Percentiles rank a stretch among this genome's conserved stretches.
These are phyloP conservation scores for Quercus gilva DNA, from an alignment of 306 rosid genomes.

Conservation along the genomic window DNA sequence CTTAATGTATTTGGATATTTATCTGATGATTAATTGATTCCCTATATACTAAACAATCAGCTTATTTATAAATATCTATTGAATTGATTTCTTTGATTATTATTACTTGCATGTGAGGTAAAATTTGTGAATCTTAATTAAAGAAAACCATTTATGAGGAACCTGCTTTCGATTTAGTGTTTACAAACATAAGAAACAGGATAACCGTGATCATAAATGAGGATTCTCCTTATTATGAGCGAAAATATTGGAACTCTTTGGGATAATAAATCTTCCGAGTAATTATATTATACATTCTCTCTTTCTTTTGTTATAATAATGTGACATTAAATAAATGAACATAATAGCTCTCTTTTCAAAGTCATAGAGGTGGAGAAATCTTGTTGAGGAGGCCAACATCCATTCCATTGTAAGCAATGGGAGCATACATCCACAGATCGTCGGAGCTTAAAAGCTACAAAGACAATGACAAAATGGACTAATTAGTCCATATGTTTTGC, in stretches of 20 bases:
- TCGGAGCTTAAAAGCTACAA: constrained; percentile 88
- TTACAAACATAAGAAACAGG: constrained; percentile 13
- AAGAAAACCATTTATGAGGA: background rate
- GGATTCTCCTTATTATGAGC: constrained; percentile 39
- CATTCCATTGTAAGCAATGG: constrained; percentile 85
- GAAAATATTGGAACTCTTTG: constrained; percentile 29
- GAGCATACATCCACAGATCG: constrained; percentile 95
- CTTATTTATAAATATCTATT: no score
- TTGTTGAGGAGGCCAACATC: constrained; percentile 66
- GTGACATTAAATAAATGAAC: constrained; percentile 9
- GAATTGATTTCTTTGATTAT: no score
- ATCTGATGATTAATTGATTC: no score
- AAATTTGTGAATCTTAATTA: background rate
- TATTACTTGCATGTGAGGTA: no score
- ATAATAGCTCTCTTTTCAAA: constrained; percentile 14
- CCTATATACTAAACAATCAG: no score
- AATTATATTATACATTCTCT: constrained; percentile 19
- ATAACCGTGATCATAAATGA: constrained; percentile 15
- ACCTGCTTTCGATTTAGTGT: constrained; percentile 5
- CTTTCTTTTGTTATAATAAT: constrained; percentile 1
- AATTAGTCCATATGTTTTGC: background rate
- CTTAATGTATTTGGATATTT: no score
- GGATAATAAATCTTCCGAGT: constrained; percentile 31
- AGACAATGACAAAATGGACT: background rate
- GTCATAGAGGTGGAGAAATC: constrained; percentile 46